Base-by-base conservation (phyloP, 495 filamentous ascomycete species). In the Penicillium turbatum region DNA sequence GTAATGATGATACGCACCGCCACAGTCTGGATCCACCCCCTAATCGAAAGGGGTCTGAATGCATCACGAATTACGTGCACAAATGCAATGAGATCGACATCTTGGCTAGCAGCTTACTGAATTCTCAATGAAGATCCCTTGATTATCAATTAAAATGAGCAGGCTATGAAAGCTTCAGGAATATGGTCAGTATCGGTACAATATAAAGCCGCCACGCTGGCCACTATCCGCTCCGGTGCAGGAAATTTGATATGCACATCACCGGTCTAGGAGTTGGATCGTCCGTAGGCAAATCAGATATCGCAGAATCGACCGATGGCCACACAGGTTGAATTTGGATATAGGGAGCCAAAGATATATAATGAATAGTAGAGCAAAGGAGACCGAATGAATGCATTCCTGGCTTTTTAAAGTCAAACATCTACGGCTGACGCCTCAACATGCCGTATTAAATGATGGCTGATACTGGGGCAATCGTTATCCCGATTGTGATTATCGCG, bases 1-100 rank as follows among this genome's bases (percentile, higher is more conserved):
- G 61, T 64, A 54, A 59, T 66, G 54, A 46, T 0, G 17, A 37
- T 58, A 64, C 64, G 59, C 64, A 66, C 63, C 60, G 60, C 64
- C 64, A 64, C 63, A 49, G 24, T 26, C 47, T 7, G 56, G 48
- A 45, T 59, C 52, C 56, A 56, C 60, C 53, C 63, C 63, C 54
- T 59, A 56, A 38, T 39, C 19, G 51, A 60, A 67, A 57, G 64
- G 63, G 63, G 55, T 42, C 34, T 48, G 10, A 21, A 48, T 48
- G 46, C 34, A 48, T 48, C 46, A 13, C 24, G 13, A 27, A 2
- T 15, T 26, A 27, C 24, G 19, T 48, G 13, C 10, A n/a, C n/a
- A 31, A 24, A 2, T n/a, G n/a, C 24, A 29, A 26, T 8, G 6
- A 42, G 15, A 26, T 6, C 13, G 21, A 16, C 26, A 43, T 4